Evolutionary conservation across 805 yeast genomes (phyloP).

Genomic region (Myxozyma mucilagina): DNA sequence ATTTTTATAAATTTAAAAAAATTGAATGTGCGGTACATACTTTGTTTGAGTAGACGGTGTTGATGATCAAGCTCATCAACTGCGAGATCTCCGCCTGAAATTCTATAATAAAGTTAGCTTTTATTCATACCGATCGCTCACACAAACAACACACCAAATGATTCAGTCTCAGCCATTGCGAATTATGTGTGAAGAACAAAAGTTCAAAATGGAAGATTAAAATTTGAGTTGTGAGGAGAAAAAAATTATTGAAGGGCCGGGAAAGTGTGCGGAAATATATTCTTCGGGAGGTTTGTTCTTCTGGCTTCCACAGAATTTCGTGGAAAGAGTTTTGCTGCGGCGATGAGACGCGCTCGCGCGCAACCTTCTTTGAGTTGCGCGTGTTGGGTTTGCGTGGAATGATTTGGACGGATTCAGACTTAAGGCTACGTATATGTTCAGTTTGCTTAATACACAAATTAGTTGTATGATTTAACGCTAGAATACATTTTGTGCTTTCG

Average conservation of each 20-base stretch:
- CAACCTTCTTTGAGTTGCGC: background rate
- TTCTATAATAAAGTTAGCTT: conserved; percentile 15
- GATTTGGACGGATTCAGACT: too few species aligned
- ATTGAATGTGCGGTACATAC: background rate
- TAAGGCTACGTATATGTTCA: too few species aligned
- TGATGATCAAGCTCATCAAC: conserved; percentile 99
- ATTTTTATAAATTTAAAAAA: background rate
- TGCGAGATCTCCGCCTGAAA: conserved; percentile 99
- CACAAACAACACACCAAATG: conserved; percentile 20
- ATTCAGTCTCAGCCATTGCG: conserved; percentile 28
- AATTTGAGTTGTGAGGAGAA: background rate
- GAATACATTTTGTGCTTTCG: too few species aligned
- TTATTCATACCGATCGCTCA: background rate
- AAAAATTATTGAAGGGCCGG: conserved; percentile 2
- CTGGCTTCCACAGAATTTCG: conserved; percentile 15
- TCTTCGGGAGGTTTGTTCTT: conserved; percentile 15
- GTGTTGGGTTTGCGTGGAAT: background rate
- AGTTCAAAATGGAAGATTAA: background rate
- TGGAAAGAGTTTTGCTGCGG: background rate
- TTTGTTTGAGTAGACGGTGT: conserved; percentile 99
- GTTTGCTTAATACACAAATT: too few species aligned
- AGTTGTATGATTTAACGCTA: too few species aligned
- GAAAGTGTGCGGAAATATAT: conserved; percentile 1
- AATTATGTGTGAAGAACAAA: background rate
- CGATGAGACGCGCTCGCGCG: background rate